Evolutionary conservation across 345 rosid genomes (phyloP), one percentile per base, ranked within the genome.

Genomic region (Syzygium aromaticum): DNA sequence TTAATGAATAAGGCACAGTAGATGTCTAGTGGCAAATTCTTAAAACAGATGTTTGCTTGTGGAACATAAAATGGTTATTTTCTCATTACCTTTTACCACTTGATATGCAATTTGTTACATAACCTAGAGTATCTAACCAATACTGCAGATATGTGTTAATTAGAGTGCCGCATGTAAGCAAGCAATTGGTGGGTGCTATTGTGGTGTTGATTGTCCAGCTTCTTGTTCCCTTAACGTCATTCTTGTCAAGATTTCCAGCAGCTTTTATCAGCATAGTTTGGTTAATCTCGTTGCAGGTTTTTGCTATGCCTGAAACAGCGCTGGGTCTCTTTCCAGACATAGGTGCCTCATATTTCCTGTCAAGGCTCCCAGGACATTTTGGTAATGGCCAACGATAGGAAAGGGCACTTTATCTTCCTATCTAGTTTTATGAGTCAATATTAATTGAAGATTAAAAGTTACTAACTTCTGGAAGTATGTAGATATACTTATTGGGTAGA

Each of bases 301-400:
- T 96, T 94, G 98, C 98, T 84, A 96, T 95, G 98, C 98, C 96
- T 84, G 98, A 97, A 90, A 94, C 98, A 85, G 93, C 94, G 63
- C 89, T 96, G 59, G 98, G 97, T 40, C 98, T 95, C 91, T 95
- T 96, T 90, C 99, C 98, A 53, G 98, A 96, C 91, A 86, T 95
- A 49, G 98, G 98, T 63, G 96, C 97, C 86, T 94, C 99, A 3
- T 96, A 92, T 87, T 95, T 92, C 94, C 92, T 97, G 93, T 93
- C 98, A 86, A 94, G 98, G 88, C 97, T 97, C 85, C 96, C 98
- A 3, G 98, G 98, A 59, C 96, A 93, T 92, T 94, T 95, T 86
- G 97, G 98, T 96, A 95, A 88, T 40, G 77, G 43, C 46, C 33
- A 57, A 19, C 5, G 11, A 33, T 1, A 33, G 78, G 17, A 38